phyloP scores from a whole-genome alignment of 257 asterid genomes.

The Cynanchum wilfordii region DNA sequence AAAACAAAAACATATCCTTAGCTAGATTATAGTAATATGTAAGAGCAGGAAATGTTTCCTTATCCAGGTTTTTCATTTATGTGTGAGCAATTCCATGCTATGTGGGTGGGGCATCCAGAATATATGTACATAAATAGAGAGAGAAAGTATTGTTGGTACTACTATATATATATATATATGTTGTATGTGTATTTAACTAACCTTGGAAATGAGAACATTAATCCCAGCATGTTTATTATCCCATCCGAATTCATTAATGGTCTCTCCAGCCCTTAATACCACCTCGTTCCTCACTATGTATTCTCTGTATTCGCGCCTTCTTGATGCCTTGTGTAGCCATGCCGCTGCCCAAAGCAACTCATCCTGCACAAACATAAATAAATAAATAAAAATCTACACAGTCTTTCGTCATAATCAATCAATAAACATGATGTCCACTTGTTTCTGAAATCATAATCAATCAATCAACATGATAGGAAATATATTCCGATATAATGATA shows the following conservation, averaged over 20 bases:
- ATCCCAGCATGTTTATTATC: conserved; percentile 94
- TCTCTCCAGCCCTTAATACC: conserved; percentile 73
- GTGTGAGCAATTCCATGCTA: conserved; percentile 6
- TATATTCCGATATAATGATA: too few species aligned
- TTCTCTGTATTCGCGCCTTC: conserved; percentile 59
- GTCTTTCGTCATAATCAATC: too few species aligned
- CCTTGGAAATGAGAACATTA: conserved; percentile 86
- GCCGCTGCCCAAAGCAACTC: conserved; percentile 92
- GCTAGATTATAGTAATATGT: neutral
- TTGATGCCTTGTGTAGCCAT: conserved; percentile 91
- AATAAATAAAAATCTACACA: neutral
- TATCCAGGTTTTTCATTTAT: neutral
- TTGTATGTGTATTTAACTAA: conserved; percentile 4
- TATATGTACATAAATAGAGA: too few species aligned
- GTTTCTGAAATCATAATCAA: too few species aligned
- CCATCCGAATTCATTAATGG: conserved; percentile 92
- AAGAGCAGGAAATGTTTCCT: conserved; percentile 6
- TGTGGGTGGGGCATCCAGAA: neutral
- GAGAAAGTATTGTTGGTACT: too few species aligned
- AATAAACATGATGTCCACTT: too few species aligned
- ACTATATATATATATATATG: too few species aligned
- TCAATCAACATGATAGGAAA: too few species aligned
- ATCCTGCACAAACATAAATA: conserved; percentile 31
- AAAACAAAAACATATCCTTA: neutral
- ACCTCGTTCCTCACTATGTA: conserved; percentile 77